These are phyloP conservation scores for Capsella bursapastoris DNA, from an alignment of 345 rosid genomes.

Conservation along the genomic window DNA sequence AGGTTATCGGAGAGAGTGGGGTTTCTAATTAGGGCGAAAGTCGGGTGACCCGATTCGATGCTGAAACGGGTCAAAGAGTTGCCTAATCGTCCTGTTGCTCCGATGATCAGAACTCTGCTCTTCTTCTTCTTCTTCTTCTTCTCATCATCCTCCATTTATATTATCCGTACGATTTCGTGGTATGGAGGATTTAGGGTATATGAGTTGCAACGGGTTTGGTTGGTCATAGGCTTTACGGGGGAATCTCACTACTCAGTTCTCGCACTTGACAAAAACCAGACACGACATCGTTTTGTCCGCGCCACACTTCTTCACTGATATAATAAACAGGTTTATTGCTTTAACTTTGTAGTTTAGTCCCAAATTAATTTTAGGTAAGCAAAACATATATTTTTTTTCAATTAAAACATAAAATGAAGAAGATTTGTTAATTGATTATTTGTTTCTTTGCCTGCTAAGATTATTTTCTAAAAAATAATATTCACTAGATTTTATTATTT, in stretches of 20 bases:
- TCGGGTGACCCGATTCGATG: slow-evolving; percentile 58
- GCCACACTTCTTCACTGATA: no score
- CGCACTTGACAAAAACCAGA: not conserved
- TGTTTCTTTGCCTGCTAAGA: no score
- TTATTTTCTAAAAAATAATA: no score
- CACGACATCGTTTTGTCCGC: not conserved
- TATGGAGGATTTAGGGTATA: not conserved
- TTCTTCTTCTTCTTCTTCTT: slow-evolving; percentile 51
- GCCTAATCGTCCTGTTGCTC: slow-evolving; percentile 76
- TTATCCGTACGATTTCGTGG: not conserved
- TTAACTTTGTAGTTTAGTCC: no score
- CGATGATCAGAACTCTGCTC: slow-evolving; percentile 73
- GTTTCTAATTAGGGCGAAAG: slow-evolving; percentile 62
- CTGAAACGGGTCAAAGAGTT: slow-evolving; percentile 58
- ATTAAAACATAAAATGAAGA: no score
- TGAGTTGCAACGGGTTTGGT: not conserved
- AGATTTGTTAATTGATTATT: no score
- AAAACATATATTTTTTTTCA: no score
- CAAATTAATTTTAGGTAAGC: no score
- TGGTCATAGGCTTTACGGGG: not conserved
- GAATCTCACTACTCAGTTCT: not conserved
- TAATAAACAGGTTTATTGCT: no score
- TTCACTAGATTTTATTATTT: no score
- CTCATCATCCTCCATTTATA: slow-evolving; percentile 22
- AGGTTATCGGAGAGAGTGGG: slow-evolving; percentile 53